Percentiles rank a stretch among this genome's conserved stretches.
Conservation (phyloP, 257 asterid species). For the Mitragyna speciosa region DNA sequence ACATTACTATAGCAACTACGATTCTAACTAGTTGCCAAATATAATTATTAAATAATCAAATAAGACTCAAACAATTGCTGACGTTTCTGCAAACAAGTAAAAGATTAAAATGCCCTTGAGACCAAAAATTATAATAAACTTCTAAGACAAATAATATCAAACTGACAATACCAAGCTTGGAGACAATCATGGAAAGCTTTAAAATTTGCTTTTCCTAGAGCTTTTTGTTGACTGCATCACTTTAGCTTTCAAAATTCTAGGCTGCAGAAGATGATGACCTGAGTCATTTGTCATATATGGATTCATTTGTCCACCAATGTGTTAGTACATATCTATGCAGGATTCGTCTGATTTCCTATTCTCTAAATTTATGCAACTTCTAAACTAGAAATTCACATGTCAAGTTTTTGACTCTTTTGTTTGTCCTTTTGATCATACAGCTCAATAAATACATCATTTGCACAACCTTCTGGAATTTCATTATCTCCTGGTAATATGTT, state of each 20-base stretch:
- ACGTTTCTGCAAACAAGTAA: no score
- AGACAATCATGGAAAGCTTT: no score
- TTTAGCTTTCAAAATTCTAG: neutral
- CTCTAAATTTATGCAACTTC: neutral
- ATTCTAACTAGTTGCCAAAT: no score
- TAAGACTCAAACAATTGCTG: no score
- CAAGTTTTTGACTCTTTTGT: neutral
- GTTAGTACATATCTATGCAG: neutral
- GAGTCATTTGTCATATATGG: neutral
- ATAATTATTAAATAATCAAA: no score
- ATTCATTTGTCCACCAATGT: neutral
- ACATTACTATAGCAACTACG: no score
- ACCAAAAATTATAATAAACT: no score
- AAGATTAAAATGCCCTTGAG: no score
- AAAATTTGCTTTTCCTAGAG: neutral
- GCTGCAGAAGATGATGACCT: neutral
- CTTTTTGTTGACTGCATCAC: neutral
- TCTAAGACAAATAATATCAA: no score
- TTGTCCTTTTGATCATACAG: constrained; percentile 43
- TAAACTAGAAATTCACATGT: neutral
- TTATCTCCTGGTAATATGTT: constrained; percentile 60
- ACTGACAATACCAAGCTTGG: no score
- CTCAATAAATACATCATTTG: constrained; percentile 77
- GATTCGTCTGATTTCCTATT: neutral
- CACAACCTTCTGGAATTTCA: constrained; percentile 97